Evolutionary conservation across 169 alveolate genomes (phyloP).

Genomic region (Eimeria praecox): DNA sequence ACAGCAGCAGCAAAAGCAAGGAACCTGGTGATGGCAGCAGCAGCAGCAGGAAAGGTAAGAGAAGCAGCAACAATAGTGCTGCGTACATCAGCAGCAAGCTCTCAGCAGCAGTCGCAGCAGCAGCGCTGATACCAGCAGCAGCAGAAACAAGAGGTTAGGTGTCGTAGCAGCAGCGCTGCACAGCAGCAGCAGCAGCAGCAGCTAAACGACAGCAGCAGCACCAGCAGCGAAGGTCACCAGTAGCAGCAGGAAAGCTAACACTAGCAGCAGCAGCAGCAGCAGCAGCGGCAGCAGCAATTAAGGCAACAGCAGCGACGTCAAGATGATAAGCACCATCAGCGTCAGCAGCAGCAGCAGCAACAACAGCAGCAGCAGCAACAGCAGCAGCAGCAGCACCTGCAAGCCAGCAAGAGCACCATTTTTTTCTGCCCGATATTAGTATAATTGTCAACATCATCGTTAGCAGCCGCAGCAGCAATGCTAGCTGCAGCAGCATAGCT

Average conservation of each 20-base stretch:
- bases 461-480: slow-evolving; percentile 6
- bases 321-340: background rate
- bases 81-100: too few species aligned
- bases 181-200: background rate
- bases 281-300: background rate
- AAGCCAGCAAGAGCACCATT: background rate
- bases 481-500: background rate
- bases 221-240: background rate
- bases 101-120: background rate
- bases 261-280: background rate
- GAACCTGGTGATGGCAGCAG: background rate
- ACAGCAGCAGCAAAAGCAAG: background rate
- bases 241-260: background rate
- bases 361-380: background rate
- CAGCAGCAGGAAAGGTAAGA: background rate
- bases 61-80: background rate
- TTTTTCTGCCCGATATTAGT: too few species aligned
- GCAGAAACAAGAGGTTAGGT: background rate
- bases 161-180: background rate
- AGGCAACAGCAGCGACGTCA: background rate
- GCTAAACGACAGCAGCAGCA: background rate
- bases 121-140: too few species aligned
- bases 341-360: slow-evolving; percentile 2
- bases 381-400: background rate
- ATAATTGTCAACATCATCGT: background rate